Evolutionary conservation across 2,329 filamentous ascomycete species (phyloP), one percentile per base, ranked within the genome.

Genomic region (Fusarium sp.): DNA sequence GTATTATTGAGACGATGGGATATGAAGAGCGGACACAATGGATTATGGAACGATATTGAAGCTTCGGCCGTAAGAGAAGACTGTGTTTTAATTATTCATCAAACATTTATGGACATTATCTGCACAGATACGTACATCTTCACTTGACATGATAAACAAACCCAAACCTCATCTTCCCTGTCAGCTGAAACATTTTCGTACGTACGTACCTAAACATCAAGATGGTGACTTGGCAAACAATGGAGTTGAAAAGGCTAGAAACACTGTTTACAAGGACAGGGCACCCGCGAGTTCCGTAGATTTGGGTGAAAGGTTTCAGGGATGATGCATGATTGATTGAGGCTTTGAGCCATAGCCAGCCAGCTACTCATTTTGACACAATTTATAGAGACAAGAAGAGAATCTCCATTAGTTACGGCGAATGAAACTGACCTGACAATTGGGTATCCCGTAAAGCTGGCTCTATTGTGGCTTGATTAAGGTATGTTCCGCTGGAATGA

Each of bases 11-110:
- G 11, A 72, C 74, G 2, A 87, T 92, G 84, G 71, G 68, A 0
- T 78, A 80, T 6, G 76, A 79, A 4, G 78, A 84, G 61, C 82
- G 83, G 50, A 82, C 82, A 67, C 76, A 80, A 15, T 93, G 89
- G 87, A 77, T 92, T 56, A 83, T 92, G 65, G 88, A 91, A 73
- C 80, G 90, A 66, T 93, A 92, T 40, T 78, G 55, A 75, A 23
- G 46, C 32, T 19, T 47, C 33, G 47, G 30, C 32, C 30, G 44
- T 51, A 50, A 20, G 45, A 32, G 48, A 43, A 43, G 40, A 48
- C 39, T 35, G 8, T 35, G 3, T 35, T 23, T 23, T 23, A 23
- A n/a, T 37, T 11, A 37, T n/a, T 17, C n/a, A n/a, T 19, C 11
- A 10, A 19, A 17, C 19, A 37, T n/a, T 37, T 37, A 37, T 7